Evolutionary conservation across 176 grass and related monocot species (phyloP).

Genomic region (Phoenix roebelenii): DNA sequence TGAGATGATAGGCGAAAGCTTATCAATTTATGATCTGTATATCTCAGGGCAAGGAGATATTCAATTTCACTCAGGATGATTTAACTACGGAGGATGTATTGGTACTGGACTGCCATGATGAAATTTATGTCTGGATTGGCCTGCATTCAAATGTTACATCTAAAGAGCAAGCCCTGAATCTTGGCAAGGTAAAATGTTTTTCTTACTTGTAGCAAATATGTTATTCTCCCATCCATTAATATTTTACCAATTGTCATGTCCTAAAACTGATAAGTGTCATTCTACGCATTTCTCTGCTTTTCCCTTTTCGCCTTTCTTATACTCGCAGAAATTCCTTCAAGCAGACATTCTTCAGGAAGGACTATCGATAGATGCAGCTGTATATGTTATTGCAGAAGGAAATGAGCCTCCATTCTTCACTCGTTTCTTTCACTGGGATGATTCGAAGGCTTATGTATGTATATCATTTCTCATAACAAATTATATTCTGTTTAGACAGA

Average conservation of each 20-base stretch:
- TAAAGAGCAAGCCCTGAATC: slow-evolving; percentile 40
- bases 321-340: slow-evolving; percentile 64
- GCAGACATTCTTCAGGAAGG: slow-evolving; percentile 20
- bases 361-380: slow-evolving; percentile 31
- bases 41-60: slow-evolving; percentile 76
- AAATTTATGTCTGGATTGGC: slow-evolving; percentile 78
- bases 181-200: slow-evolving; percentile 36
- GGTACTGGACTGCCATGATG: slow-evolving; percentile 52
- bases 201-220: background rate
- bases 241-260: background rate
- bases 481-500: too few species aligned
- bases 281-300: background rate
- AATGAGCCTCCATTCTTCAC: slow-evolving; percentile 74
- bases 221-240: slow-evolving; percentile 6
- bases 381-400: slow-evolving; percentile 66
- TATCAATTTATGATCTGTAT: background rate
- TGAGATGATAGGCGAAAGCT: too few species aligned
- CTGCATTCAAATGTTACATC: slow-evolving; percentile 37
- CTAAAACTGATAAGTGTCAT: background rate
- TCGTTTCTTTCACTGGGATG: slow-evolving; percentile 72
- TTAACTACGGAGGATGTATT: slow-evolving; percentile 68
- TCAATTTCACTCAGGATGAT: slow-evolving; percentile 86
- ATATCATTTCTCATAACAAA: background rate
- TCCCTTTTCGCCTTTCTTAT: background rate
- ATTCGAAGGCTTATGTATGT: slow-evolving; percentile 35